Percentiles rank a stretch among this genome's conserved stretches.
These are phyloP conservation scores for Gonium pectorale DNA, from an alignment of 139 green algal genomes.

Conservation along the genomic window DNA sequence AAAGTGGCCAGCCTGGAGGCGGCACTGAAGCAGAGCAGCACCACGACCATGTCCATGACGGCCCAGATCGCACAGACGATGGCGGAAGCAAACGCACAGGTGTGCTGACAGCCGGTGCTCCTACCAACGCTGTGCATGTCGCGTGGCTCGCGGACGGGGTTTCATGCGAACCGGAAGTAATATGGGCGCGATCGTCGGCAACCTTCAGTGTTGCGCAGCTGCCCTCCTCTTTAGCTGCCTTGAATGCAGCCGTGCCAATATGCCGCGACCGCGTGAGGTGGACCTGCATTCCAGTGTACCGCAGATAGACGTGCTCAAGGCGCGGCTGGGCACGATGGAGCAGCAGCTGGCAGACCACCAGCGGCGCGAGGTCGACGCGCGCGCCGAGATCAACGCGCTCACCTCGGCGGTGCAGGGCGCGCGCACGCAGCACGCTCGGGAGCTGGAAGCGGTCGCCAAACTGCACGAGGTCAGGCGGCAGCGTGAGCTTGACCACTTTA, in stretches of 20 bases:
- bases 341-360: conserved; percentile 40
- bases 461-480: conserved; percentile 51
- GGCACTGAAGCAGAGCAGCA: conserved; percentile 64
- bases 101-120: no score
- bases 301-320: conserved; percentile 45
- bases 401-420: conserved; percentile 32
- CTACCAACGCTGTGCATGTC: no score
- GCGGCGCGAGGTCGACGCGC: conserved; percentile 41
- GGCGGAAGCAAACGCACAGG: conserved; percentile 49
- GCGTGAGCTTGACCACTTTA: no score
- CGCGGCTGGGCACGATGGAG: conserved; percentile 49
- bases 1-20: conserved; percentile 56
- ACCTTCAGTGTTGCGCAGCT: no score
- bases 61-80: conserved; percentile 63
- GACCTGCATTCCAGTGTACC: no score
- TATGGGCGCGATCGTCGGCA: no score
- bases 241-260: no score
- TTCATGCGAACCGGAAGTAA: no score
- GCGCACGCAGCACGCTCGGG: conserved; percentile 11
- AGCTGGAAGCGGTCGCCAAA: conserved; percentile 22
- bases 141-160: no score
- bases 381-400: conserved; percentile 48
- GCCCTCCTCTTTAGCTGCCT: no score
- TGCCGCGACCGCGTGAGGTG: no score
- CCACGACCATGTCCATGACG: conserved; percentile 64